Evolutionary conservation across 2,329 filamentous ascomycete genomes (phyloP).

Genomic region (Fusarium oligoseptatum): DNA sequence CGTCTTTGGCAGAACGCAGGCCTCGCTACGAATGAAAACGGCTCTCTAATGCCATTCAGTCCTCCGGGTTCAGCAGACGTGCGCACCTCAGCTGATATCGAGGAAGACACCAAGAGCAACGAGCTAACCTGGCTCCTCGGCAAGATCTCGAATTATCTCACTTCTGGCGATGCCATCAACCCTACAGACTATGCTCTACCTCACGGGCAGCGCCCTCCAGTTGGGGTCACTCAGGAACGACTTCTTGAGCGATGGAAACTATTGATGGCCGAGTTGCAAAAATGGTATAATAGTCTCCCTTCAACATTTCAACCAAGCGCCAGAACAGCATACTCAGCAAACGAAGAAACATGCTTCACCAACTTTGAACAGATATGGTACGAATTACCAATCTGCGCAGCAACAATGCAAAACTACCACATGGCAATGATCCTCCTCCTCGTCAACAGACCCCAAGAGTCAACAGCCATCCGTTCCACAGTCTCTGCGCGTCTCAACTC

Average conservation of each 20-base stretch:
- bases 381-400: constrained; percentile 72
- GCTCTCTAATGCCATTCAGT: constrained; percentile 44
- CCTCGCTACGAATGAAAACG: constrained; percentile 58
- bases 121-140: constrained; percentile 75
- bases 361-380: constrained; percentile 71
- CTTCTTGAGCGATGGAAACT: constrained; percentile 37
- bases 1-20: constrained; percentile 74
- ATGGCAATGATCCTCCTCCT: constrained; percentile 73
- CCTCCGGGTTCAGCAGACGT: constrained; percentile 56
- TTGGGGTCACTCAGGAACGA: constrained; percentile 40
- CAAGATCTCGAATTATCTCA: constrained; percentile 76
- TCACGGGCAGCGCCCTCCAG: constrained; percentile 21
- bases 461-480: constrained; percentile 41
- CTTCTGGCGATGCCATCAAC: constrained; percentile 64
- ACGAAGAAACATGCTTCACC: neutral
- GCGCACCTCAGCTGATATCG: constrained; percentile 63
- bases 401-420: constrained; percentile 75
- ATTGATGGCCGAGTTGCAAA: constrained; percentile 27
- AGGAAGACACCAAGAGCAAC: constrained; percentile 74
- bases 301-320: constrained; percentile 30
- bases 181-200: constrained; percentile 46
- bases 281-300: constrained; percentile 36
- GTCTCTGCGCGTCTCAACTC: constrained; percentile 39
- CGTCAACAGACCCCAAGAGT: constrained; percentile 59
- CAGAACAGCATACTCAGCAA: constrained; percentile 11